Percentiles rank a stretch among this genome's conserved stretches.
Conservation (phyloP, 768 basidiomycete genomes). For the Russula sp. region DNA sequence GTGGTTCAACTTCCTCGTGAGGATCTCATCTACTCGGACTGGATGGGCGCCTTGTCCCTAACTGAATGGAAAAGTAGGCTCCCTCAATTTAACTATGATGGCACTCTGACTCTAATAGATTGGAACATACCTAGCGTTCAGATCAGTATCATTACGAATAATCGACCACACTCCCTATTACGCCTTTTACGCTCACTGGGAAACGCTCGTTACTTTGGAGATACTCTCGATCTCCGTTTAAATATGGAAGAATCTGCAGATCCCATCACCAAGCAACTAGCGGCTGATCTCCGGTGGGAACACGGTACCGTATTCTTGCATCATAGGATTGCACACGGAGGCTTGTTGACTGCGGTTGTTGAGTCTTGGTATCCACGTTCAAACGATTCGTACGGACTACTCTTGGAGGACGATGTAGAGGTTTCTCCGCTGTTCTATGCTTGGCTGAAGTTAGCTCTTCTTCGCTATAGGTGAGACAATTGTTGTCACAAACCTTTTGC, state of each 20-base stretch:
- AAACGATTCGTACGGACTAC: conserved; percentile 70
- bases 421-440: conserved; percentile 81
- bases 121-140: conserved; percentile 72
- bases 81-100: conserved; percentile 9
- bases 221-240: conserved; percentile 58
- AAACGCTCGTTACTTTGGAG: conserved; percentile 62
- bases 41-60: conserved; percentile 60
- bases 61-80: conserved; percentile 57
- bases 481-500: not conserved
- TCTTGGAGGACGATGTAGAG: conserved; percentile 87
- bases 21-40: conserved; percentile 53
- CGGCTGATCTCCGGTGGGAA: conserved; percentile 54
- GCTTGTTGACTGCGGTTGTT: conserved; percentile 77
- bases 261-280: conserved; percentile 51
- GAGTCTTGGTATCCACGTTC: conserved; percentile 85
- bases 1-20: conserved; percentile 45
- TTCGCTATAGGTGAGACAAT: conserved; percentile 63
- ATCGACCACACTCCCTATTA: conserved; percentile 65
- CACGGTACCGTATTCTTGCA: conserved; percentile 60
- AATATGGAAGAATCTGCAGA: conserved; percentile 78
- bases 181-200: conserved; percentile 65
- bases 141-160: conserved; percentile 72
- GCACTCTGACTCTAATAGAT: conserved; percentile 44
- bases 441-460: conserved; percentile 77
- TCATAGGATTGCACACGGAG: conserved; percentile 74